Base-by-base conservation (phyloP, 106 monocot genomes). In the Agapanthus africanus region DNA sequence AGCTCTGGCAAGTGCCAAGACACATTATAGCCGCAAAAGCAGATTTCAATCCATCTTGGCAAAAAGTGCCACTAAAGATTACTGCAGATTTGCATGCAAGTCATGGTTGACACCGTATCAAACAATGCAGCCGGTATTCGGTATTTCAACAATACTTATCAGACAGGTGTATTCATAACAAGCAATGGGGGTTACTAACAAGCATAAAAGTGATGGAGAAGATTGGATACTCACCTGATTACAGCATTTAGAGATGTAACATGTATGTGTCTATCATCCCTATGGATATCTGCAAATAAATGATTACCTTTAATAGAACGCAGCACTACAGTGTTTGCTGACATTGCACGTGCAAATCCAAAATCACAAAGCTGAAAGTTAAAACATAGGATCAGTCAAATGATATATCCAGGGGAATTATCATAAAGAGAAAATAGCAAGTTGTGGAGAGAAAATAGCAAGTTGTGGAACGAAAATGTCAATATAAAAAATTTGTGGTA, bases 271-370 rank as follows among this genome's bases (percentile, higher is more conserved):
- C n/a, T 64, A 25, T 37, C 64, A 64, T 36, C 13, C 33, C 18
- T 7, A 32, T 41, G 25, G n/a, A n/a, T n/a, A n/a, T n/a, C n/a
- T n/a, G n/a, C n/a, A n/a, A n/a, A n/a, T 65, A 32, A 54, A 68
- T 39, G 39, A 5, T 35, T 65, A 89, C 97, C 97, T 92, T 99
- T 99, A 64, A 99, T 99, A 26, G 92, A 99, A 68, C 92, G 92
- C 39, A 99, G 68, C 70, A 92, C 97, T 21, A 99, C 97, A 67
- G 92, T 99, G 62, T 99, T 99, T 60, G 85, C 92, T 79, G 97
- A 99, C 97, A 99, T 99, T 63, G 97, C 97, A 19, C 92, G 84
- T 33, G 97, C 97, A 87, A 99, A 99, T 70, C 97, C 97, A 90
- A 99, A 99, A 74, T 99, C 97, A 79, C 97, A 99, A 59, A 99